Base-by-base conservation (phyloP, 2,329 filamentous ascomycete species). In the Didymella glomerata region DNA sequence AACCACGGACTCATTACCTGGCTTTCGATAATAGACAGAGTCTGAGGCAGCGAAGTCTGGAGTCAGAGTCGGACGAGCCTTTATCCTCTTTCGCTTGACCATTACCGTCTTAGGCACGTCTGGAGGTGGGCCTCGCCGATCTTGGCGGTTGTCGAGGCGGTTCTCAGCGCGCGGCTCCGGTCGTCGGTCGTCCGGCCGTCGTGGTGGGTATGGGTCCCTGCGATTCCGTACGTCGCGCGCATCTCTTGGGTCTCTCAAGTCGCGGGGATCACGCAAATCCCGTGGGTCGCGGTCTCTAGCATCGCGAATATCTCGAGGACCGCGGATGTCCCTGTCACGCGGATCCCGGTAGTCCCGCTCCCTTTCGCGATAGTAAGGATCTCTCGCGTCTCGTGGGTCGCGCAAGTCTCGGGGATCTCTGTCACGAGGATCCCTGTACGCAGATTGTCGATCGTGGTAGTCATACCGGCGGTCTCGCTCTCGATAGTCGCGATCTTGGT, bases 1-100 rank as follows among this genome's bases (percentile, higher is more conserved):
- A 20, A 98, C 90, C 0, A 98, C 94, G 0, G 94, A 98, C 75
- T 96, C 94, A 68, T 98, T 97, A n/a, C 94, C 94, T 1, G 93
- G 93, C 74, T 97, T 98, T 64, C 94, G 86, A 79, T 90, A 97
- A 77, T 96, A 98, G 3, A 98, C 93, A 0, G 93, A 97, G 45
- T 94, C 90, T 0, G 93, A 96, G 6, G 84, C 81, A 11, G 88
- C 86, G 68, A 94, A 86, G 30, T 97, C 91, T 24, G 87, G 80
- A 0, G 89, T 80, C 1, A 98, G 80, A 5, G 82, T 85, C 2
- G 92, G 92, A 51, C 88, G 87, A 46, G 87, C 82, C 72, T 93
- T 95, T 13, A 87, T 79, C 28, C 90, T 86, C 73, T 84, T 91
- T 76, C 90, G 84, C 3, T 87, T 87, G 54, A 90, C 81, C 67